These are phyloP conservation scores for Dothidotthia symphoricarpi DNA, from an alignment of 2,329 filamentous ascomycete species.

Conservation along the genomic window DNA sequence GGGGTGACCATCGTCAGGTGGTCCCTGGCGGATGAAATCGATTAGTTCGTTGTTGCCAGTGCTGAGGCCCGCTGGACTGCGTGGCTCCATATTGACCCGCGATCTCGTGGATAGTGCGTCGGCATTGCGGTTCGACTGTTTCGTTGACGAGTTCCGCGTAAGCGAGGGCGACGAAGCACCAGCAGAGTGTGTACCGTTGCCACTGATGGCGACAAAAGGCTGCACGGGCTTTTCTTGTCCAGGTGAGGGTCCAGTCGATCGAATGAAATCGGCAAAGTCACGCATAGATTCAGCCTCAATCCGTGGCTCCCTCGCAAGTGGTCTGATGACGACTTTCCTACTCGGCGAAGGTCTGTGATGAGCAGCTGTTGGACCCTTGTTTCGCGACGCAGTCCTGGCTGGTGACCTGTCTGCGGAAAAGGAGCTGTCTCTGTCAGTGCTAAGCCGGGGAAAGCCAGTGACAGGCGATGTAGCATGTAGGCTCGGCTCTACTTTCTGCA, in stretches of 20 bases:
- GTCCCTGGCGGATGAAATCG: constrained; percentile 90
- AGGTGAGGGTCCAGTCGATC: constrained; percentile 67
- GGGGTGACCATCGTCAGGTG: constrained; percentile 63
- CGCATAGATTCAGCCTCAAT: constrained; percentile 68
- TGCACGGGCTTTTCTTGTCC: constrained; percentile 34
- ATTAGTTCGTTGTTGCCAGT: constrained; percentile 80
- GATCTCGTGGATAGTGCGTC: constrained; percentile 29
- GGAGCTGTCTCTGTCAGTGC: constrained; percentile 27
- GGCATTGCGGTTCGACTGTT: constrained; percentile 12
- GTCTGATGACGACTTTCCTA: constrained; percentile 28
- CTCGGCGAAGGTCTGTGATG: constrained; percentile 25
- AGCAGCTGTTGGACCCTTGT: constrained; percentile 19
- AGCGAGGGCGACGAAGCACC: constrained; percentile 28
- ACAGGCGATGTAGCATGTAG: constrained; percentile 23
- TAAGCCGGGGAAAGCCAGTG: constrained; percentile 35
- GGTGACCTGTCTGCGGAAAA: constrained; percentile 31
- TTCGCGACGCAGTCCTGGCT: constrained; percentile 21
- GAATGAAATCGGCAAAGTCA: constrained; percentile 88
- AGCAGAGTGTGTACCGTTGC: constrained; percentile 15
- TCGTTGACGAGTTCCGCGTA: constrained; percentile 30
- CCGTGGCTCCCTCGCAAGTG: constrained; percentile 68
- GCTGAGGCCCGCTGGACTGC: constrained; percentile 65
- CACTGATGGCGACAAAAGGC: constrained; percentile 33
- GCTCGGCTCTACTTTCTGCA: constrained; percentile 19
- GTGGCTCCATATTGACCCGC: constrained; percentile 50